Evolutionary conservation across 1,284 basidiomycete genomes (phyloP), one percentile per base, ranked within the genome.

Genomic region (Heliocybe sulcata): DNA sequence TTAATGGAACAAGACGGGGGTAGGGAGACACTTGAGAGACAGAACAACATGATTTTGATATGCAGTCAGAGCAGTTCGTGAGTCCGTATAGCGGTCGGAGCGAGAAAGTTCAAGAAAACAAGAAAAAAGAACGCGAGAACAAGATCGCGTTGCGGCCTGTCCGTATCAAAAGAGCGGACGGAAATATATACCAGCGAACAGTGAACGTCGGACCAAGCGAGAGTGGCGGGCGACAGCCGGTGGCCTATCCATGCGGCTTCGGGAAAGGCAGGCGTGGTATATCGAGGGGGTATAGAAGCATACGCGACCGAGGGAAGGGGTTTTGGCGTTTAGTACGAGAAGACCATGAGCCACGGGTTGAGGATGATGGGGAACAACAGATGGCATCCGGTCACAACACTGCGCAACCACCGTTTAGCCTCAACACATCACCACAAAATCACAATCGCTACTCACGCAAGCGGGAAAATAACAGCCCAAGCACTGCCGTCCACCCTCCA

Each of bases 291-390:
- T n/a, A n/a, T n/a, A n/a, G n/a, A n/a, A n/a, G n/a, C n/a, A n/a
- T n/a, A n/a, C n/a, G n/a, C n/a, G n/a, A n/a, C n/a, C n/a, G n/a
- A n/a, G n/a, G n/a, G n/a, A n/a, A n/a, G n/a, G n/a, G n/a, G n/a
- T n/a, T n/a, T n/a, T n/a, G n/a, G n/a, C 54, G 56, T 50, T 74
- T 60, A 77, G 64, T 77, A 77, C 11, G 73, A 75, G 66, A 77
- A 76, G 47, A 76, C 71, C 74, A 77, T 76, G 59, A 77, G 62
- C 72, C 74, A 77, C 8, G 76, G 76, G 69, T 77, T 77, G 56
- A 77, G 69, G 23, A 76, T 70, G 59, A 77, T 72, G 70, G 74
- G 72, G 68, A 73, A 77, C 14, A 77, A 61, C 54, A 77, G 66
- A 52, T 77, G 74, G 52, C 70, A 72, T n/a, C 68, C 72, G 2